Percentiles rank a stretch among this genome's conserved stretches.
Evolutionary conservation across 345 rosid genomes (phyloP).

Genomic region (Syzygium aqueum): DNA sequence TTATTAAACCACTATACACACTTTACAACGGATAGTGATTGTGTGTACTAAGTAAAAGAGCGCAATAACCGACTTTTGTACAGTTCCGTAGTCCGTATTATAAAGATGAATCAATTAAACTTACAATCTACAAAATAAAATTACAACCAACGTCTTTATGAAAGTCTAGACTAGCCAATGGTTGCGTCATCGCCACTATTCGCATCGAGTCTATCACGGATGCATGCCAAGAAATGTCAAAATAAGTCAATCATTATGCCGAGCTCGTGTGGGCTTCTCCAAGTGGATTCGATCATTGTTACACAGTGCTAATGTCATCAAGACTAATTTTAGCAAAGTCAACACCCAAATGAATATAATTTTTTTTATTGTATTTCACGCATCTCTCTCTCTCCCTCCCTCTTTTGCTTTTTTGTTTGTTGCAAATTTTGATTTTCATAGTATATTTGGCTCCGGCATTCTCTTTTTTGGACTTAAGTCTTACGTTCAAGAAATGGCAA

Average conservation of each 20-base stretch:
- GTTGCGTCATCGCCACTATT: background rate
- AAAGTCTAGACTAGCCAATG: background rate
- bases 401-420: background rate
- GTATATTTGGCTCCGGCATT: background rate
- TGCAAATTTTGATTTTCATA: background rate
- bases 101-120: background rate
- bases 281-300: background rate
- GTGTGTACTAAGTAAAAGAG: background rate
- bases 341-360: background rate
- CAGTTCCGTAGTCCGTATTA: background rate
- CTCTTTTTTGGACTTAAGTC: background rate
- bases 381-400: background rate
- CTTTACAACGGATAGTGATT: fast-evolving
- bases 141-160: background rate
- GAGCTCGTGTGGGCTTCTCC: background rate
- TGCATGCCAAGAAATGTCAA: background rate
- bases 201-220: background rate
- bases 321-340: background rate
- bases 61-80: too few species aligned
- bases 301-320: background rate
- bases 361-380: background rate
- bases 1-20: background rate
- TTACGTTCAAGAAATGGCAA: background rate
- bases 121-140: background rate
- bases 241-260: background rate